Base-by-base conservation (phyloP, 345 rosid species). In the Odontarrhena argentea region DNA sequence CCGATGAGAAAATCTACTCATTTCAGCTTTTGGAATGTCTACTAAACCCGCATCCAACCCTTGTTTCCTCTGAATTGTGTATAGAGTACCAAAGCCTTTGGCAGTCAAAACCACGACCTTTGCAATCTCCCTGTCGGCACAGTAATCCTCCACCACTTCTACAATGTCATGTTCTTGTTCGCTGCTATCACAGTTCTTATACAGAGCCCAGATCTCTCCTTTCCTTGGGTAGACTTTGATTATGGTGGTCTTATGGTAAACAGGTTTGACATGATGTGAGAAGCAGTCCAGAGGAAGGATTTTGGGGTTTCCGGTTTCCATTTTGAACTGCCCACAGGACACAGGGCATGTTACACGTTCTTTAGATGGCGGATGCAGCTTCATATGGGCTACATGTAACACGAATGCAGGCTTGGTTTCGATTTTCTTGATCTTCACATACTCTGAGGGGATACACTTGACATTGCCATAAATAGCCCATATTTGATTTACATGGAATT, bases 171-270 rank as follows among this genome's bases (percentile, higher is more conserved):
- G 63, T 60, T 78, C 86, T 24, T 69, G 75, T 46, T 9, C 11
- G n/a, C 59, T 73, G 34, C 71, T 44, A 46, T 68, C 73, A 68
- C 77, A 50, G 49, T 52, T 75, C 82, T 70, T 83, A 68, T 74
- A 75, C 10, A 81, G 35, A 12, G 86, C 85, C 92, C 87, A 87
- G 24, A 85, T 68, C 78, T 85, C 82, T 25, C 82, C 94, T 68
- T 79, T 51, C 69, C 71, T 80, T 13, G 91, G 88, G 44, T 64
- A 76, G 56, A 85, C 71, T 69, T 70, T 73, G 69, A 64, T 55
- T 58, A 12, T 65, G 28, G 10, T 18, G 40, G 51, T 63, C 15
- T 51, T 62, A 28, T 11, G 2, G 22, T 25, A 0, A 25, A 61
- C 58, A 11, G 74, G 78, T 11, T 65, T 63, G 48, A 80, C 50